phyloP scores from a whole-genome alignment of 768 basidiomycete species.

The Leccinum disarticulatum region DNA sequence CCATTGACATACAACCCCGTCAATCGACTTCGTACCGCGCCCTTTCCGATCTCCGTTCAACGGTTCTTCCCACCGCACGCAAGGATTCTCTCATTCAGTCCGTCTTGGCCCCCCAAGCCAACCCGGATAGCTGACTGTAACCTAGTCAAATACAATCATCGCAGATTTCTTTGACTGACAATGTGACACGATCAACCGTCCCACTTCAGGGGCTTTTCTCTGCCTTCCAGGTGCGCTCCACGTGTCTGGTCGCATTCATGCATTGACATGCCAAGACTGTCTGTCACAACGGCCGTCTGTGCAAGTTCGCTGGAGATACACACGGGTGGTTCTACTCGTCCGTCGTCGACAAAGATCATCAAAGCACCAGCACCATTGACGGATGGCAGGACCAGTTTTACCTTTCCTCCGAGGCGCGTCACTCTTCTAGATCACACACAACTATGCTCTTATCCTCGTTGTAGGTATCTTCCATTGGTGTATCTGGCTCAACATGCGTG shows the following conservation, averaged over 20 bases:
- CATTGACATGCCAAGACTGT: constrained; percentile 31
- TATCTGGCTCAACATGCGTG: constrained; percentile 50
- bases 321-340: constrained; percentile 51
- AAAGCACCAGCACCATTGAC: constrained; percentile 2
- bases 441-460: background rate
- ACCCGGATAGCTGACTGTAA: background rate
- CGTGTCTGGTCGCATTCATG: background rate
- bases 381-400: constrained; percentile 45
- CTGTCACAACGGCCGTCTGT: constrained; percentile 30
- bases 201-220: constrained; percentile 38
- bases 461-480: constrained; percentile 53
- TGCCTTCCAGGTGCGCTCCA: constrained; percentile 45
- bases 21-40: background rate
- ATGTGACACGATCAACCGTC: constrained; percentile 26
- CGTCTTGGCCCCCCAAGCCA: constrained; percentile 1
- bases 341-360: constrained; percentile 11
- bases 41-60: constrained; percentile 18
- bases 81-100: constrained; percentile 31
- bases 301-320: constrained; percentile 50
- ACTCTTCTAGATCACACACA: background rate
- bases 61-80: constrained; percentile 9
- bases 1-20: background rate
- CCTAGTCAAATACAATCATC: constrained; percentile 42
- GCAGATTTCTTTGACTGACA: constrained; percentile 41
- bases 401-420: constrained; percentile 30